These are phyloP conservation scores for Auricularia sp. DNA, from an alignment of 768 basidiomycete genomes.

Conservation along the genomic window DNA sequence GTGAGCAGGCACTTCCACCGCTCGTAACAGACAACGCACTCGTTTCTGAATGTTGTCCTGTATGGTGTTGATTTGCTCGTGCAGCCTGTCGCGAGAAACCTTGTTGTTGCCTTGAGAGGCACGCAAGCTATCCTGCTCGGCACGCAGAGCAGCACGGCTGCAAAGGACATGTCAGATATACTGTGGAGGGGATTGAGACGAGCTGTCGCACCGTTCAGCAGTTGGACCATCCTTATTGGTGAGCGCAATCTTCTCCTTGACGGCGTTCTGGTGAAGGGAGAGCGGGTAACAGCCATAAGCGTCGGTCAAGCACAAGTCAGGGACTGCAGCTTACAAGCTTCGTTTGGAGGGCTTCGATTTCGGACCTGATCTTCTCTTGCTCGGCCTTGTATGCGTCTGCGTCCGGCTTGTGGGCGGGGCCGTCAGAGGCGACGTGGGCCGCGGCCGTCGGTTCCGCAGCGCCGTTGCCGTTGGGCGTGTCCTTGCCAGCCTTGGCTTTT, in stretches of 20 bases:
- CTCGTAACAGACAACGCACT: slow-evolving; percentile 28
- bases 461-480: slow-evolving; percentile 7
- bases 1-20: slow-evolving; percentile 5
- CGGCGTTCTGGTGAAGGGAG: slow-evolving; percentile 36
- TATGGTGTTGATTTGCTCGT: slow-evolving; percentile 68
- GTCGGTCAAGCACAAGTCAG: not conserved
- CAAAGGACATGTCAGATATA: not conserved
- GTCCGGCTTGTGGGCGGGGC: slow-evolving; percentile 52
- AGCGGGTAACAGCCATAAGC: not conserved
- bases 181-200: not conserved
- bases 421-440: slow-evolving; percentile 19
- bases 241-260: slow-evolving; percentile 66
- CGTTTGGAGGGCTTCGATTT: slow-evolving; percentile 73
- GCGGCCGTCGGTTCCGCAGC: slow-evolving; percentile 16
- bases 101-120: slow-evolving; percentile 72
- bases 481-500: slow-evolving; percentile 4
- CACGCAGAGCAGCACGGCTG: slow-evolving; percentile 53
- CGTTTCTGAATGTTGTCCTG: slow-evolving; percentile 77
- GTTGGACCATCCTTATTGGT: slow-evolving; percentile 49
- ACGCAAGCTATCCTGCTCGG: slow-evolving; percentile 73
- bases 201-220: slow-evolving; percentile 39
- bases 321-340: slow-evolving; percentile 56
- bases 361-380: slow-evolving; percentile 68
- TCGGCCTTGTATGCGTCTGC: slow-evolving; percentile 76
- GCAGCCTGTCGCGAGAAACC: slow-evolving; percentile 51